A percentile compares a stretch with the other conserved stretches of the same genome.
phyloP scores from a whole-genome alignment of 495 filamentous ascomycete genomes.

The Sabuloglossum arenarium region DNA sequence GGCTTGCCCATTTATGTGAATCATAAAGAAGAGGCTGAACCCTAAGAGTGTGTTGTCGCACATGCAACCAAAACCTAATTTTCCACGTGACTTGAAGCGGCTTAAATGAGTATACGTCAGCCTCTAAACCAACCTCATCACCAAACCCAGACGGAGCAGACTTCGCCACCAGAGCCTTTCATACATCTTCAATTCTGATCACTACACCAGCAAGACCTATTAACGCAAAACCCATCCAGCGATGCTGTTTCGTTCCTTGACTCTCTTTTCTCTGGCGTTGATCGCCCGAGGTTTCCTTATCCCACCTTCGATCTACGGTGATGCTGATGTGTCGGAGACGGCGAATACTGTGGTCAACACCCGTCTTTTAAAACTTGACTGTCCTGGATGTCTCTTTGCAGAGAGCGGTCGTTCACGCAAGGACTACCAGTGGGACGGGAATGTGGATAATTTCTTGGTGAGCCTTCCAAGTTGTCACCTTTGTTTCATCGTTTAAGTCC shows the following conservation, averaged over 20 bases:
- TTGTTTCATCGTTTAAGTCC: neutral
- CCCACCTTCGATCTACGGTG: neutral
- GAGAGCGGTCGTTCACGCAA: neutral
- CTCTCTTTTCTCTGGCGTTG: neutral
- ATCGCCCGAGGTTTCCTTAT: conserved; percentile 3
- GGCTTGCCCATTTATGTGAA: neutral
- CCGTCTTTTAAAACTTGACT: conserved; percentile 2
- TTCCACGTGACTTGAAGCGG: neutral
- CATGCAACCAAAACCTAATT: neutral
- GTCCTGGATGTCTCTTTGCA: conserved; percentile 4
- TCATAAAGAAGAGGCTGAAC: neutral
- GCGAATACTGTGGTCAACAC: neutral
- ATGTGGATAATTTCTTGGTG: conserved; percentile 5
- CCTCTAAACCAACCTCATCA: neutral
- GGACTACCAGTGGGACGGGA: neutral
- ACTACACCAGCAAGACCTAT: neutral
- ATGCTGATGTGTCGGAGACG: neutral
- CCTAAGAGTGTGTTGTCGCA: too few species aligned
- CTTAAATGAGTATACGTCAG: neutral
- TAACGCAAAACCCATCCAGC: neutral
- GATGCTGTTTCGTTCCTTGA: neutral
- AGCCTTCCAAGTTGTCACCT: neutral
- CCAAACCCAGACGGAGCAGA: too few species aligned
- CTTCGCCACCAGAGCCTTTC: too few species aligned
- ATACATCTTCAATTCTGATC: neutral